A percentile compares a stretch with the other conserved stretches of the same genome.
phyloP scores from a whole-genome alignment of 2,329 filamentous ascomycete genomes.

The Fusarium mundagurra region DNA sequence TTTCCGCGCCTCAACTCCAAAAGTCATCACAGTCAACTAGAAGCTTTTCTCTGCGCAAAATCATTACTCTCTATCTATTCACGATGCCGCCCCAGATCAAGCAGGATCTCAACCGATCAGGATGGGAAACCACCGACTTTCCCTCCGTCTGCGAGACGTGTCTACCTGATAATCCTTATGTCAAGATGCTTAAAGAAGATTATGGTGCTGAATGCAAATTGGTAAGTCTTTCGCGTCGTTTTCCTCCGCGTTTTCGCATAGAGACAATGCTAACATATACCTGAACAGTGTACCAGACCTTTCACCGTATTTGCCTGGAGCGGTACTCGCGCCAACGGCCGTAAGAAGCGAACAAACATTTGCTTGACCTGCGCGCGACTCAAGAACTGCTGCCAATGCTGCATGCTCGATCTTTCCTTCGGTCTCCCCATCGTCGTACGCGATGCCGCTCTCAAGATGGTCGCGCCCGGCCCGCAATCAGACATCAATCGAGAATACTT shows the following conservation, averaged over 20 bases:
- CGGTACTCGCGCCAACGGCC: conserved; percentile 84
- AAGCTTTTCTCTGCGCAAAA: conserved; percentile 23
- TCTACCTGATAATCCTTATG: conserved; percentile 94
- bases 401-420: conserved; percentile 97
- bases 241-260: not conserved
- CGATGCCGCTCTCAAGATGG: conserved; percentile 97
- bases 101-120: conserved; percentile 92
- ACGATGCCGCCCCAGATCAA: conserved; percentile 91
- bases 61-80: conserved; percentile 32
- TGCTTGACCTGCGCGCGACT: conserved; percentile 95
- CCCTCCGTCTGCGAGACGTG: conserved; percentile 92
- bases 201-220: conserved; percentile 87
- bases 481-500: conserved; percentile 97
- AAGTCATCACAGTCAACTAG: conserved; percentile 33
- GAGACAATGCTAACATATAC: not conserved
- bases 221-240: conserved; percentile 42
- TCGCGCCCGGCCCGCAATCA: conserved; percentile 90
- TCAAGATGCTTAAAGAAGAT: conserved; percentile 99
- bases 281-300: conserved; percentile 78
- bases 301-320: conserved; percentile 98
- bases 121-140: conserved; percentile 94
- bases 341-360: conserved; percentile 93
- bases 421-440: conserved; percentile 93
- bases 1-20: conserved; percentile 41
- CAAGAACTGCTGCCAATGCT: conserved; percentile 99